Evolutionary conservation across 1,284 basidiomycete genomes (phyloP).

Genomic region (Rhodofomes roseus): DNA sequence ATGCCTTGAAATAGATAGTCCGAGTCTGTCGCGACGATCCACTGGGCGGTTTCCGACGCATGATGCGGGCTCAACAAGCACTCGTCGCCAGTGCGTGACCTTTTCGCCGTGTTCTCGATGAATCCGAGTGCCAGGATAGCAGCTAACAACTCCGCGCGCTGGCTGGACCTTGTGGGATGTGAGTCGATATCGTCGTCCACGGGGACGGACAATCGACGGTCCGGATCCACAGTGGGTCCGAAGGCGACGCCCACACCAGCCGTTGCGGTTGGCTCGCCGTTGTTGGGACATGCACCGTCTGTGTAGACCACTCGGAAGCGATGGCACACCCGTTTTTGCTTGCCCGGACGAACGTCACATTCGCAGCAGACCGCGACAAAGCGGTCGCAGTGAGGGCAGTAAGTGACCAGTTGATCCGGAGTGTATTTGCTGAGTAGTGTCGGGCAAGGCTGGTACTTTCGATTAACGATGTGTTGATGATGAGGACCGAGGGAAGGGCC

Average conservation of each 20-base stretch:
- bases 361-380: background rate
- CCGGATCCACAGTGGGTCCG: background rate
- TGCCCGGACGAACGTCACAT: background rate
- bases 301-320: background rate
- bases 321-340: background rate
- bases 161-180: background rate
- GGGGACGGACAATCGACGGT: background rate
- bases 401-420: background rate
- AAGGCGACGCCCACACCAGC: background rate
- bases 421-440: background rate
- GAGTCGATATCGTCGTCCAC: background rate
- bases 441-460: background rate
- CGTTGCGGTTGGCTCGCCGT: background rate
- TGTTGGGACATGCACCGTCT: background rate
- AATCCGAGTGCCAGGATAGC: background rate
- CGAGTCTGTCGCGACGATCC: conserved; percentile 31
- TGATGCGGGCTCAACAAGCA: background rate
- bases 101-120: background rate
- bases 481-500: too few relatives aligned
- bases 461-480: background rate
- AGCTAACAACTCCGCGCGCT: background rate
- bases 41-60: background rate
- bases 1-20: conserved; percentile 35
- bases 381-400: background rate
- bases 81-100: background rate